phyloP scores from a whole-genome alignment of 2,329 filamentous ascomycete species.

The Reticulascus tulasneorum region DNA sequence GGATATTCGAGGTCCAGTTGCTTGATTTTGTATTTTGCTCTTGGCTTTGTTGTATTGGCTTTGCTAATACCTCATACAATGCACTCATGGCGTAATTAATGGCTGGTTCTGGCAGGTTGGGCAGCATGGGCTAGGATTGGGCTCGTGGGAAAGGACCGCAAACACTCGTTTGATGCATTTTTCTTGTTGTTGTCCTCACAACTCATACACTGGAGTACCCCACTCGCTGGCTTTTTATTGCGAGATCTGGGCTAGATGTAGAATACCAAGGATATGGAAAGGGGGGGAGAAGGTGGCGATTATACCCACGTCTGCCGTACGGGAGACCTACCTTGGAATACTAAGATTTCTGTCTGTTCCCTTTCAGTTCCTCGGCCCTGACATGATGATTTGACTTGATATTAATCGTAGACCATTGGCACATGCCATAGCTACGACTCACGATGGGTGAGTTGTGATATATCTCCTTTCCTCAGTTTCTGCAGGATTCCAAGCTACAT shows the following conservation, averaged over 20 bases:
- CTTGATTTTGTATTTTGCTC: background rate
- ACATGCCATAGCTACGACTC: too few species aligned
- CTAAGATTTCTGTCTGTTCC: background rate
- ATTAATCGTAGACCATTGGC: too few species aligned
- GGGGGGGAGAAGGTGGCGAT: slow-evolving; percentile 4
- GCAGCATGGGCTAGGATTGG: slow-evolving; percentile 9
- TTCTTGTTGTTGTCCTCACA: slow-evolving; percentile 1
- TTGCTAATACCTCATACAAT: background rate
- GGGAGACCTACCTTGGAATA: slow-evolving; percentile 9
- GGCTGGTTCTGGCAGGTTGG: slow-evolving; percentile 5
- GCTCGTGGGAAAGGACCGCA: slow-evolving; percentile 5
- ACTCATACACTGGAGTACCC: too few species aligned
- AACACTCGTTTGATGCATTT: slow-evolving; percentile 10
- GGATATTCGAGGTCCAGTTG: too few species aligned
- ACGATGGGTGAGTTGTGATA: too few species aligned
- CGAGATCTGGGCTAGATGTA: background rate
- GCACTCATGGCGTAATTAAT: slow-evolving; percentile 9
- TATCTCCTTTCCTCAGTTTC: too few species aligned
- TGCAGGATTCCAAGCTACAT: too few species aligned
- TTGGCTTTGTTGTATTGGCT: background rate
- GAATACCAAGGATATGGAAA: background rate
- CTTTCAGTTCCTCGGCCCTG: too few species aligned
- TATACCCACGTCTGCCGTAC: slow-evolving; percentile 8
- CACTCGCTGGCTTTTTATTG: background rate
- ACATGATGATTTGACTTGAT: too few species aligned